Evolutionary conservation across 257 asterid species (phyloP), one percentile per base, ranked within the genome.

Genomic region (Nicotiana obtusifolia): DNA sequence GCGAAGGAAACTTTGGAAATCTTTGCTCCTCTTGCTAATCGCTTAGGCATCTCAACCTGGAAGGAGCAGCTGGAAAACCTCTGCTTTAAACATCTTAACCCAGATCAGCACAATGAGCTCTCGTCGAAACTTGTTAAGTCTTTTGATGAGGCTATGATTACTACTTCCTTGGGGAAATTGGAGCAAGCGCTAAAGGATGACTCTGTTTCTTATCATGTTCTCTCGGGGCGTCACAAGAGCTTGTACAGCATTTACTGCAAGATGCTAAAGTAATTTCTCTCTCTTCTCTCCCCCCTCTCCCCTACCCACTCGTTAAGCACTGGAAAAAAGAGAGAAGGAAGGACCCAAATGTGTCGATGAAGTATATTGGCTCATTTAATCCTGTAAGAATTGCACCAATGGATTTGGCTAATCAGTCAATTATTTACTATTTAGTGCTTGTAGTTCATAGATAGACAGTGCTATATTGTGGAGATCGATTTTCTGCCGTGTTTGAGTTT

Each of bases 1-100:
- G 97, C 99, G 0, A 96, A 92, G 88, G 99, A 96, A 83, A 96
- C 99, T 41, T 82, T 92, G 93, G 98, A 94, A 86, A 96, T 96
- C 86, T 96, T 96, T 81, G 98, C 87, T 69, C 98, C 99, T 16
- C 86, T 96, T 81, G 98, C 99, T 33, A 94, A 93, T 83, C 94
- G 99, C 80, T 86, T 96, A 85, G 98, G 99, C 33, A 94, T 94
- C 82, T 96, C 89, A 28, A 92, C 94, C 24, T 96, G 97, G 99
- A 96, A 96, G 79, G 98, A 91, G 81, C 94, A 89, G 94, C 91
- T 96, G 10, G 99, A 96, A 83, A 92, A 96, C 86, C 91, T 94
- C 16, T 92, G 97, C 86, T 96, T 96, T 88, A 89, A 88, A 53
- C 80, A 91, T 86, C 93, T 96, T 53, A 81, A 91, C 81, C 99